Conservation (phyloP, 768 basidiomycete species). For the Pleurotus cornucopiae region DNA sequence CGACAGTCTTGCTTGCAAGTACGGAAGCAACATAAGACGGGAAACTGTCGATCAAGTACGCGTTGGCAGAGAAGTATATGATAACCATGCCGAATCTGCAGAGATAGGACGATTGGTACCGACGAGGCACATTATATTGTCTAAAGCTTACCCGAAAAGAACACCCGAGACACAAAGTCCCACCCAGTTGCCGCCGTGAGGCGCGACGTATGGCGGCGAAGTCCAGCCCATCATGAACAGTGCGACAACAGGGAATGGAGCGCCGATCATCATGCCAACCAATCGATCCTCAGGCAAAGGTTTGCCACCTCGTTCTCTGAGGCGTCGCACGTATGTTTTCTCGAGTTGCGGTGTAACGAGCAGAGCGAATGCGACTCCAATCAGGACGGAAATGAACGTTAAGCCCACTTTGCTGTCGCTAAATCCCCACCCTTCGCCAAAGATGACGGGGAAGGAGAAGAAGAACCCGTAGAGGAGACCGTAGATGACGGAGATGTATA, state of each 20-base stretch:
- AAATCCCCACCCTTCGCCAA: constrained; percentile 29
- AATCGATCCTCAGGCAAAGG: constrained; percentile 40
- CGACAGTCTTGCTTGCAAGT: constrained; percentile 34
- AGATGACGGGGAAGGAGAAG: constrained; percentile 29
- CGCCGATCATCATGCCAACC: constrained; percentile 32
- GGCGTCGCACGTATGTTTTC: constrained; percentile 25
- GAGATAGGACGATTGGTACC: background rate
- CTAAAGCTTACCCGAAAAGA: constrained; percentile 28
- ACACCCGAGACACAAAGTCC: constrained; percentile 30
- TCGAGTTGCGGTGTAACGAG: constrained; percentile 28
- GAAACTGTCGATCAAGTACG: constrained; percentile 36
- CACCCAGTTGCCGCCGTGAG: constrained; percentile 32
- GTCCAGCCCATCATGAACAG: constrained; percentile 42
- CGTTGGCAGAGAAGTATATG: constrained; percentile 35
- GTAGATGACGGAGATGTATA: constrained; percentile 41
- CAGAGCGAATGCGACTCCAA: constrained; percentile 31
- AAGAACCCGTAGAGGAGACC: constrained; percentile 23
- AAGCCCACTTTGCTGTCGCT: constrained; percentile 32
- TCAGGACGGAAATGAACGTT: constrained; percentile 34
- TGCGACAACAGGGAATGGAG: constrained; percentile 23
- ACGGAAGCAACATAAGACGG: constrained; percentile 33
- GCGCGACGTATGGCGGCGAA: constrained; percentile 27
- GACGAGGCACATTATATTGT: background rate
- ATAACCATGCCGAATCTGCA: constrained; percentile 22
- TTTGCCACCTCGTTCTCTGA: constrained; percentile 27